Conservation (phyloP, 2,329 filamentous ascomycete species). For the Trichoderma simmonsii region DNA sequence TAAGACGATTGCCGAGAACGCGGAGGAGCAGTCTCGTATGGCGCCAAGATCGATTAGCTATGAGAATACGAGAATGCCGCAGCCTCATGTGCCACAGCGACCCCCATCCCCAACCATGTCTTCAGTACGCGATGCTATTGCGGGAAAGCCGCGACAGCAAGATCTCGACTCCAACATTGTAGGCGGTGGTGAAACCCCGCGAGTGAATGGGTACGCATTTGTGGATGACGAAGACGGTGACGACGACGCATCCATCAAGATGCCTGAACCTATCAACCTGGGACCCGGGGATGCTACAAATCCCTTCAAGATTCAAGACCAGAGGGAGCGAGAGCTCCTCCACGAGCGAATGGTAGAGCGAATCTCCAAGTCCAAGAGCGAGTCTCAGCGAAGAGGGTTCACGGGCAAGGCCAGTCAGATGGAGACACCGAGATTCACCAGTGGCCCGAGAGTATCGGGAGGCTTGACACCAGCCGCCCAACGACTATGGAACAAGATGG, state of each 20-base stretch:
- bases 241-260: conserved; percentile 28
- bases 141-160: conserved; percentile 62
- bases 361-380: conserved; percentile 68
- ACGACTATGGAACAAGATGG: conserved; percentile 62
- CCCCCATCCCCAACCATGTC: conserved; percentile 81
- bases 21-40: conserved; percentile 68
- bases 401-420: conserved; percentile 57
- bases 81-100: conserved; percentile 39
- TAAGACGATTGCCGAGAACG: conserved; percentile 63
- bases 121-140: conserved; percentile 78
- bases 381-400: conserved; percentile 55
- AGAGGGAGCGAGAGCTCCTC: conserved; percentile 72
- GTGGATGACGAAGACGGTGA: conserved; percentile 75
- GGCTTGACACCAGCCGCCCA: conserved; percentile 72
- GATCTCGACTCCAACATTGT: conserved; percentile 57
- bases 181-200: conserved; percentile 73
- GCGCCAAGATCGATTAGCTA: conserved; percentile 76
- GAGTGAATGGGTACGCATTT: conserved; percentile 91
- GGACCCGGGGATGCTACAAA: conserved; percentile 63
- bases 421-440: conserved; percentile 68
- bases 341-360: conserved; percentile 85
- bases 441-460: conserved; percentile 56
- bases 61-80: conserved; percentile 75
- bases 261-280: conserved; percentile 50
- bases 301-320: conserved; percentile 76